Evolutionary conservation across 179 eudicot genomes (phyloP).

Genomic region (Beta lomatogona): DNA sequence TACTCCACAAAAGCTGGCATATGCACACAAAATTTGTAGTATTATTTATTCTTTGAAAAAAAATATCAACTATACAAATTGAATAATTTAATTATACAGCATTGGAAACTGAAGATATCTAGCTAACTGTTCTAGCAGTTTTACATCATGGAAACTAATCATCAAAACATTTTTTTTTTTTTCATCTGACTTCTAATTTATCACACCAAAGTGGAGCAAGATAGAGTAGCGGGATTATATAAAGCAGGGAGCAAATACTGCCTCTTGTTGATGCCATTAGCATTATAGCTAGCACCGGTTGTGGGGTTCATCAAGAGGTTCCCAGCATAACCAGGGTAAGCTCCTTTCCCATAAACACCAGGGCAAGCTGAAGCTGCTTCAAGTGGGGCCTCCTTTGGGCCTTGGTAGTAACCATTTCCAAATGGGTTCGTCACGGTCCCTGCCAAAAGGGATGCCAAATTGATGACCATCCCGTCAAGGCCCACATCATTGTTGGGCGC

Average conservation of each 20-base stretch:
- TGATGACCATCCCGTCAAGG: slow-evolving; percentile 44
- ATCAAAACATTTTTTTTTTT: neutral
- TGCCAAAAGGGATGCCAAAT: slow-evolving; percentile 39
- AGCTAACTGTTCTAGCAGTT: neutral
- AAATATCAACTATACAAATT: neutral
- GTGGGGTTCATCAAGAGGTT: slow-evolving; percentile 29
- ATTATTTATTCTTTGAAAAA: neutral
- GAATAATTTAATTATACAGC: neutral
- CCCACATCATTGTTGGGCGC: slow-evolving; percentile 47
- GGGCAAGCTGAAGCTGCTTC: slow-evolving; percentile 45
- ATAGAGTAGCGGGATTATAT: slow-evolving; percentile 33
- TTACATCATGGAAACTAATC: neutral
- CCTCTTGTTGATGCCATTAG: slow-evolving; percentile 37
- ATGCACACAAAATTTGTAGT: neutral
- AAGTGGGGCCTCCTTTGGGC: slow-evolving; percentile 39
- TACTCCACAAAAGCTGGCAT: neutral
- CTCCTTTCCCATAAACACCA: slow-evolving; percentile 43
- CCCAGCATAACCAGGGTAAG: slow-evolving; percentile 48
- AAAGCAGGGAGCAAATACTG: slow-evolving; percentile 43
- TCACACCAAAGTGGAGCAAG: slow-evolving; percentile 40
- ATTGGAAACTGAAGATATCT: neutral
- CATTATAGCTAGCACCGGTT: slow-evolving; percentile 41
- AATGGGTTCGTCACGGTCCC: slow-evolving; percentile 50
- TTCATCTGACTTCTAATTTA: too few relatives aligned
- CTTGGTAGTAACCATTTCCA: slow-evolving; percentile 42